Base-by-base conservation (phyloP, 352 stramenopile species). In the Phytophthora agathidicida region DNA sequence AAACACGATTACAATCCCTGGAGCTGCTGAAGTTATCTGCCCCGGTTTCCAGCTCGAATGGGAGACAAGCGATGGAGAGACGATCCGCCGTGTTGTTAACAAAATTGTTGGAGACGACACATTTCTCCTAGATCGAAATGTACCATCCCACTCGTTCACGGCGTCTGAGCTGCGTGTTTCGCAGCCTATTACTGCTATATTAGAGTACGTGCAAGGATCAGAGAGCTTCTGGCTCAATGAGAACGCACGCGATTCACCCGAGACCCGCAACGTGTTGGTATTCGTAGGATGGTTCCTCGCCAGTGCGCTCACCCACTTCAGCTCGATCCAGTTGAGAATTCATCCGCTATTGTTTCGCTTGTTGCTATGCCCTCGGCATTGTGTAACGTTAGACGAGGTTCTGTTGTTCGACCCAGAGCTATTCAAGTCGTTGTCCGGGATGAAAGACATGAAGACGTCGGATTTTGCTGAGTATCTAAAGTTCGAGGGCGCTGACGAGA, bases 251-350 rank as follows among this genome's bases (percentile, higher is more conserved):
- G 65, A 89, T 19, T 71, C 60, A 3, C 19, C 49, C 7, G 58
- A 71, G 32, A 89, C 65, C 16, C 75, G 44, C 1, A 65, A 74
- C 0, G 27, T 60, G 10, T 23, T 90, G 7, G 32, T 45, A 11
- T 91, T 93, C 32, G 41, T 79, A 6, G 83, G 80, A 13, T 91
- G 80, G 80, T 74, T 89, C n/a, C 11, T 93, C 14, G 80, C 74
- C 3, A 79, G 68, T 26, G 75, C 77, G 10, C 19, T 93, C 14
- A 49, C 71, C 0, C 79, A 93, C 22, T 75, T 66, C 23, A 68
- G 60, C 26, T 60, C 59, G 26, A 69, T 77, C 20, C 56, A 77
- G 27, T 47, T 85, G 3, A 64, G 30, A 23, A 33, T 89, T 3
- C 75, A 89, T 44, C 51, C 33, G 5, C 59, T 90, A 1, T 50